phyloP scores from a whole-genome alignment of 495 filamentous ascomycete genomes.

The Pyrenula massariospora region DNA sequence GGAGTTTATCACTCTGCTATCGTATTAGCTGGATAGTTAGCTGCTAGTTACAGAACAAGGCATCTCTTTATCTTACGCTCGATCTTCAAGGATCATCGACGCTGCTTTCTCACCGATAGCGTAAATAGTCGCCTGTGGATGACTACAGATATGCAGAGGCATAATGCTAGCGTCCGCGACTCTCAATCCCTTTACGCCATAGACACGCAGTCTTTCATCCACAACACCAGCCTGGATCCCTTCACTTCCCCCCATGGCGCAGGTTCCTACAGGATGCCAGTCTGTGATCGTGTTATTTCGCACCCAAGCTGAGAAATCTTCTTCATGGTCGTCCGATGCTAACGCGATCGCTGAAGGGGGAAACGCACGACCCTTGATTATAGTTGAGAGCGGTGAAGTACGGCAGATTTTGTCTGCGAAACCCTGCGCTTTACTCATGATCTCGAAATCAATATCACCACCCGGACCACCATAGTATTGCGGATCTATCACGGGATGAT shows the following conservation, averaged over 20 bases:
- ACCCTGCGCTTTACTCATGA: conserved; percentile 23
- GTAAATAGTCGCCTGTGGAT: conserved; percentile 43
- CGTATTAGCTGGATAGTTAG: too few relatives aligned
- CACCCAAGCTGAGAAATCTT: conserved; percentile 25
- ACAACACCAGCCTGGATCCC: conserved; percentile 29
- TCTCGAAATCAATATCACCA: conserved; percentile 33
- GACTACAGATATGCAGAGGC: conserved; percentile 35
- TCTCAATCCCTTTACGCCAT: conserved; percentile 33
- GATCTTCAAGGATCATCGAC: conserved; percentile 25
- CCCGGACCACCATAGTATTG: conserved; percentile 29
- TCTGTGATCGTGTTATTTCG: conserved; percentile 23
- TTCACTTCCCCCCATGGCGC: conserved; percentile 33
- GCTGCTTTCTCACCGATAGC: conserved; percentile 41
- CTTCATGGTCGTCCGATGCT: conserved; percentile 4
- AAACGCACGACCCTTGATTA: conserved; percentile 25
- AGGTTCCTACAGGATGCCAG: conserved; percentile 40
- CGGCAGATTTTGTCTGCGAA: conserved; percentile 31
- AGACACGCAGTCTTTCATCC: conserved; percentile 31
- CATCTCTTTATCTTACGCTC: too few relatives aligned
- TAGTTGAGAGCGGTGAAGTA: conserved; percentile 25
- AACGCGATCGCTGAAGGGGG: conserved; percentile 14
- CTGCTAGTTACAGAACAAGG: too few relatives aligned
- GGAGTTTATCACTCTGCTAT: too few relatives aligned
- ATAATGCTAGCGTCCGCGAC: conserved; percentile 46
- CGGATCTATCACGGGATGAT: conserved; percentile 35